Conservation (phyloP, 192 early-diverging fungal species). For the Geosiphon pyriformis region DNA sequence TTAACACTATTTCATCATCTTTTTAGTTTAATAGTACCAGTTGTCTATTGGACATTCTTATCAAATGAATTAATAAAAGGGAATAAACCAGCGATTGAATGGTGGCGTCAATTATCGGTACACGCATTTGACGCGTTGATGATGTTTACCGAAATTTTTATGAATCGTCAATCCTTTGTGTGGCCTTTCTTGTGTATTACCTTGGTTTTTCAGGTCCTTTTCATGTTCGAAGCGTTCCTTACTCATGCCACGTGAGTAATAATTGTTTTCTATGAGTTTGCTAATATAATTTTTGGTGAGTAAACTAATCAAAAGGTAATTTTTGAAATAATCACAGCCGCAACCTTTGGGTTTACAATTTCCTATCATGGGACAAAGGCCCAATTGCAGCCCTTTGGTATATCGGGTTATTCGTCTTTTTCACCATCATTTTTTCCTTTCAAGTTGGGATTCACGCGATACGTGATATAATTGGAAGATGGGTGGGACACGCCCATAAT, state of each 20-base stretch:
- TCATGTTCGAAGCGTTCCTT: constrained; percentile 32
- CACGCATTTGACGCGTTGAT: background rate
- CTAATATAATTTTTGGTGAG: no score
- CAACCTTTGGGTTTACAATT: constrained; percentile 32
- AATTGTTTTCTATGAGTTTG: no score
- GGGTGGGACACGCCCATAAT: no score
- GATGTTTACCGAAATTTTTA: background rate
- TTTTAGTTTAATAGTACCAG: background rate
- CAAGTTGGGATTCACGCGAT: constrained; percentile 24
- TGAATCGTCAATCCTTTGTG: background rate
- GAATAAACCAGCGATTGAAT: background rate
- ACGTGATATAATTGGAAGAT: constrained; percentile 27
- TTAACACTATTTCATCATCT: no score
- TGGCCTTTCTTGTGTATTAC: background rate
- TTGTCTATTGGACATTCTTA: constrained; percentile 1
- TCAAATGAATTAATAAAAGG: background rate
- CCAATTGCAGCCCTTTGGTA: constrained; percentile 30
- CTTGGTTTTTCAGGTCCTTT: constrained; percentile 11
- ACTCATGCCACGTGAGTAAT: constrained; percentile 31
- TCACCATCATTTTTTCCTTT: constrained; percentile 24
- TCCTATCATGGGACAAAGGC: constrained; percentile 32
- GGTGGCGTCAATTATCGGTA: background rate
- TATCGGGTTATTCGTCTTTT: constrained; percentile 23
- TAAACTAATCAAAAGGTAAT: no score
- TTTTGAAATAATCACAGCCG: no score